A percentile compares a stretch with the other conserved stretches of the same genome.
Conservation (phyloP, 2,329 filamentous ascomycete species). For the Aureobasidium sp. region DNA sequence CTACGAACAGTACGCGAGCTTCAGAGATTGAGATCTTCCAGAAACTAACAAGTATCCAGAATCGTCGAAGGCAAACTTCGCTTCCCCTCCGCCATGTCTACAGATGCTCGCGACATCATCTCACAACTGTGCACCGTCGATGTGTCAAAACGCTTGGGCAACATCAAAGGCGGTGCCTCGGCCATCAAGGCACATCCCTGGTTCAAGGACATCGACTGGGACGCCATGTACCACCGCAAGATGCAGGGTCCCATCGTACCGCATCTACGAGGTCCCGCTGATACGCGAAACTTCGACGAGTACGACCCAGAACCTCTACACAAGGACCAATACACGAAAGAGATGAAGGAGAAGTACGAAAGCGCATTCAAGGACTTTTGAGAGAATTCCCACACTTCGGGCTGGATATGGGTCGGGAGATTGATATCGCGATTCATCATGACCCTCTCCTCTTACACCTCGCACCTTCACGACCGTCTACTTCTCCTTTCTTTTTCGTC, state of each 20-base stretch:
- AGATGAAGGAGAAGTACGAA: conserved; percentile 62
- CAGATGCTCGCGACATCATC: conserved; percentile 66
- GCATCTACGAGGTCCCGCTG: conserved; percentile 62
- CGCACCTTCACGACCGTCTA: background rate
- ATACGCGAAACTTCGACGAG: conserved; percentile 72
- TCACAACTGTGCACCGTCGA: conserved; percentile 69
- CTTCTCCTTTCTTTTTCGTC: background rate
- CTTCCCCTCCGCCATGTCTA: conserved; percentile 61
- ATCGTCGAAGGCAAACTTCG: conserved; percentile 71
- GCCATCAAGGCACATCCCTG: conserved; percentile 69
- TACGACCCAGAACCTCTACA: conserved; percentile 68
- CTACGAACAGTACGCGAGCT: conserved; percentile 52
- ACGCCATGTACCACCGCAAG: conserved; percentile 57
- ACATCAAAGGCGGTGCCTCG: conserved; percentile 64
- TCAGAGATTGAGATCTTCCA: too few species aligned
- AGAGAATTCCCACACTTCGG: conserved; percentile 11
- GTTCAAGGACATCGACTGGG: conserved; percentile 66
- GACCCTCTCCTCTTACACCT: background rate
- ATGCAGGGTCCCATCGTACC: conserved; percentile 64
- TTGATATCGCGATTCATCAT: background rate
- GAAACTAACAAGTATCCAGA: conserved; percentile 32
- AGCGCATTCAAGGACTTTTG: conserved; percentile 63
- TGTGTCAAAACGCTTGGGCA: conserved; percentile 67
- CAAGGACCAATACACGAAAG: conserved; percentile 58
- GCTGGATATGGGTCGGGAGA: background rate